Conservation (phyloP, 2,329 filamentous ascomycete genomes). For the Diplocarpon rosae region DNA sequence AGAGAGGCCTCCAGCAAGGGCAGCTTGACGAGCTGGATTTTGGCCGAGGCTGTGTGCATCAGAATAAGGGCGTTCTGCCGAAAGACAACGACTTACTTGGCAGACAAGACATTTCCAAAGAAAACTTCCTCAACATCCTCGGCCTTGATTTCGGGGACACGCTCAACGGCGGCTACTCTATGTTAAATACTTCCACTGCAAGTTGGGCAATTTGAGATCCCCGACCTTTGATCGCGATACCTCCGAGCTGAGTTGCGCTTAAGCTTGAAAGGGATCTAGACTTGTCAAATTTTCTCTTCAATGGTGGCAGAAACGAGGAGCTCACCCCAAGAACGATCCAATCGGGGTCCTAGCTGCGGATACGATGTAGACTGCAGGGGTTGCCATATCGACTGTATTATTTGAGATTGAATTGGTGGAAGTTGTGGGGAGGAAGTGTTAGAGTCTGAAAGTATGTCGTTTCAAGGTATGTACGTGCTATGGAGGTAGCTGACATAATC, state of each 20-base stretch:
- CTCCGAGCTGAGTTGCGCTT: slow-evolving; percentile 75
- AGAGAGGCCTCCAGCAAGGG: slow-evolving; percentile 75
- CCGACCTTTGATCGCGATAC: slow-evolving; percentile 83
- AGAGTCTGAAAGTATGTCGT: too few relatives aligned
- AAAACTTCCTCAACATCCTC: slow-evolving; percentile 92
- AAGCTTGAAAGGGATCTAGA: slow-evolving; percentile 76
- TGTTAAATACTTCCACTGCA: background rate
- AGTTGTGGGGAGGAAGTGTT: background rate
- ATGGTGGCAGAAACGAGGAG: slow-evolving; percentile 37
- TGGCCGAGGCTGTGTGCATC: slow-evolving; percentile 63
- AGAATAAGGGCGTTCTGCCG: slow-evolving; percentile 3
- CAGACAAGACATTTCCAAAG: slow-evolving; percentile 95
- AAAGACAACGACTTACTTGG: slow-evolving; percentile 54
- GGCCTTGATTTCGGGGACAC: slow-evolving; percentile 75
- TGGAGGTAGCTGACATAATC: too few relatives aligned
- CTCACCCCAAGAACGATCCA: slow-evolving; percentile 87
- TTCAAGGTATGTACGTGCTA: too few relatives aligned
- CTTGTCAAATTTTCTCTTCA: slow-evolving; percentile 13
- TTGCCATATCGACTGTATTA: slow-evolving; percentile 49
- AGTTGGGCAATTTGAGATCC: background rate
- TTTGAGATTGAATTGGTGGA: background rate
- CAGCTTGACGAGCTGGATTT: slow-evolving; percentile 90
- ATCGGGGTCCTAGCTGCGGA: slow-evolving; percentile 83
- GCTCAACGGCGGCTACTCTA: slow-evolving; percentile 60
- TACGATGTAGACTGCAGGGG: slow-evolving; percentile 91